phyloP scores from a whole-genome alignment of 139 green algal species.

The Coccomyxa sp. region DNA sequence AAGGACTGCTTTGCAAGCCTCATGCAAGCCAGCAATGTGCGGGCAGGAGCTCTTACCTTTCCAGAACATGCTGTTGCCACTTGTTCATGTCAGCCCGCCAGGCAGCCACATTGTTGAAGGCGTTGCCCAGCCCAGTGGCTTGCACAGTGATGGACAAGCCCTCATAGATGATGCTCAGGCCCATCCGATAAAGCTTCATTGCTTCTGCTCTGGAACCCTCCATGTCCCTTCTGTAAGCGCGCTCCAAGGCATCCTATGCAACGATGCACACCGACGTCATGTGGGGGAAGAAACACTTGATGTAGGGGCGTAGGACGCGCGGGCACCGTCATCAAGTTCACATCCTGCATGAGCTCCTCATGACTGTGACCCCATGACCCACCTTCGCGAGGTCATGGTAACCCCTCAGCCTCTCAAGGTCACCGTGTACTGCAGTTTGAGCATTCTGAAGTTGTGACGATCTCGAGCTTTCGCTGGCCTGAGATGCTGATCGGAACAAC shows the following conservation, averaged over 20 bases:
- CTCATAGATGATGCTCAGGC: slow-evolving; percentile 46
- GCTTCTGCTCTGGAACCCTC: slow-evolving; percentile 25
- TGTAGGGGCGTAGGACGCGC: neutral
- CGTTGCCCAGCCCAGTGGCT: slow-evolving; percentile 38
- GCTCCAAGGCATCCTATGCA: slow-evolving; percentile 52
- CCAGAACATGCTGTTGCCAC: slow-evolving; percentile 29
- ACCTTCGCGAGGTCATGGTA: slow-evolving; percentile 62
- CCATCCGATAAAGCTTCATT: slow-evolving; percentile 45
- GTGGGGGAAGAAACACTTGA: neutral
- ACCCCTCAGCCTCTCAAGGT: slow-evolving; percentile 48
- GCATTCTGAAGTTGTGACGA: too few species aligned
- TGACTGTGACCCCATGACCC: neutral
- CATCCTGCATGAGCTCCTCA: too few species aligned
- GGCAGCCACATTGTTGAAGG: slow-evolving; percentile 34
- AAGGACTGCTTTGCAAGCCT: too few species aligned
- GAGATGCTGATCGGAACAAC: too few species aligned
- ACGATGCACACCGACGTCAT: too few species aligned
- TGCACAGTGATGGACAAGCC: slow-evolving; percentile 40
- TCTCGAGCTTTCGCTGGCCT: too few species aligned
- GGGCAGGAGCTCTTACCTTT: too few species aligned
- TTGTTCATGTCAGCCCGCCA: slow-evolving; percentile 42
- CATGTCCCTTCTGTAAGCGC: slow-evolving; percentile 41
- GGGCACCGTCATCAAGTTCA: neutral
- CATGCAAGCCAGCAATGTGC: too few species aligned
- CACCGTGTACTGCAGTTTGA: neutral